Evolutionary conservation across 202 grass and related monocot species (phyloP).

Genomic region (Zizania palustris): DNA sequence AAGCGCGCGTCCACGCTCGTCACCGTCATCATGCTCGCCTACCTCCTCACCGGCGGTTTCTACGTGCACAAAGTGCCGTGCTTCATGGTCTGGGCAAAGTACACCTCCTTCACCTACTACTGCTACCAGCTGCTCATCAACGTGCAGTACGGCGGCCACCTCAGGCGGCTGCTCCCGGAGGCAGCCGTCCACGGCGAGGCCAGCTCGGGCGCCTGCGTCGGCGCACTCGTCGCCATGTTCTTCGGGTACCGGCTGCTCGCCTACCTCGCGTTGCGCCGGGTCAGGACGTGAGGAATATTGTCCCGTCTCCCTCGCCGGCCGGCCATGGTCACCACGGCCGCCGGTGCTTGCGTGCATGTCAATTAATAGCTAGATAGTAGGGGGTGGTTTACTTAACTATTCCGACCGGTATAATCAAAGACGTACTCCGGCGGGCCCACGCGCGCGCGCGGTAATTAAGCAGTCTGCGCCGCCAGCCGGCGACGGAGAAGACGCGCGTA

Average conservation of each 20-base stretch:
- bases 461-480: not conserved
- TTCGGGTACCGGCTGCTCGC: constrained; percentile 71
- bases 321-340: no score
- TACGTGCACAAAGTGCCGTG: constrained; percentile 75
- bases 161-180: not conserved
- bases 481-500: constrained; percentile 10
- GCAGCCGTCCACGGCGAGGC: constrained; percentile 40
- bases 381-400: not conserved
- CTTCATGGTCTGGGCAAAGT: constrained; percentile 93
- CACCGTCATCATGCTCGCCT: constrained; percentile 84
- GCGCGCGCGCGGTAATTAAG: not conserved
- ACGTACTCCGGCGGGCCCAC: not conserved
- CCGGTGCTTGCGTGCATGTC: no score
- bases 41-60: constrained; percentile 87
- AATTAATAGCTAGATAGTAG: no score
- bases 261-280: constrained; percentile 66
- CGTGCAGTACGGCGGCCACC: constrained; percentile 66
- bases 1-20: constrained; percentile 81
- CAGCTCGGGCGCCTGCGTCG: constrained; percentile 29
- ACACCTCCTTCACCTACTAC: constrained; percentile 94
- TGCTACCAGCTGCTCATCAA: constrained; percentile 78
- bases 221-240: constrained; percentile 69
- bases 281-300: constrained; percentile 46
- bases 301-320: not conserved
- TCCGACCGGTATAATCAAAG: not conserved